phyloP scores from a whole-genome alignment of 2,329 filamentous ascomycete species.

The Diplodia corticola region DNA sequence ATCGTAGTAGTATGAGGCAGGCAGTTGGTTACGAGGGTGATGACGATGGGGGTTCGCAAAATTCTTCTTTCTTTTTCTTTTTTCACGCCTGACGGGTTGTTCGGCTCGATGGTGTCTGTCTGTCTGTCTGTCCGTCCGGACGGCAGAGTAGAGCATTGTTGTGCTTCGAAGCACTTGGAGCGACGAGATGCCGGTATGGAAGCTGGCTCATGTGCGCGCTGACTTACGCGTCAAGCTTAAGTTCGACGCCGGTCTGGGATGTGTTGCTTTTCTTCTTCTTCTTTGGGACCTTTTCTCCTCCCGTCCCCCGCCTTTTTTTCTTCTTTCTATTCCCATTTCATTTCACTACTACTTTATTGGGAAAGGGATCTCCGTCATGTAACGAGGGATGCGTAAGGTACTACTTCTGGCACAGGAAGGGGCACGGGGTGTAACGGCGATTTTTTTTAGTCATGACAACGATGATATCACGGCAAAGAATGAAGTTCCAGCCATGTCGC shows the following conservation, averaged over 20 bases:
- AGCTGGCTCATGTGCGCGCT: too few relatives aligned
- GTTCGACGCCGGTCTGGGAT: not conserved
- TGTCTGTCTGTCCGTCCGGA: too few relatives aligned
- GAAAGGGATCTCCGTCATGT: not conserved
- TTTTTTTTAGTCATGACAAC: not conserved
- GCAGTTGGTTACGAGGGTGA: too few relatives aligned
- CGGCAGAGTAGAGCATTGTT: not conserved
- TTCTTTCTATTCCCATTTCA: not conserved
- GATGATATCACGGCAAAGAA: slow-evolving; percentile 6
- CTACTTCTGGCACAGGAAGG: not conserved
- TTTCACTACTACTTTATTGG: not conserved
- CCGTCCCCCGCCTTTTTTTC: not conserved
- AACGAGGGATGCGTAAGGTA: not conserved
- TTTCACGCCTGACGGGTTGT: too few relatives aligned
- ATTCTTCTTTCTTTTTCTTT: too few relatives aligned
- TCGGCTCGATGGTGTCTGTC: too few relatives aligned
- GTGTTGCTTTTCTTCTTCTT: not conserved
- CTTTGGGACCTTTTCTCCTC: not conserved
- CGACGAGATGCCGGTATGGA: not conserved
- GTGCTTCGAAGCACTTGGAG: not conserved
- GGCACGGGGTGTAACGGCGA: not conserved
- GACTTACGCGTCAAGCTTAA: too few relatives aligned
- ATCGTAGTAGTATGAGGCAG: not conserved
- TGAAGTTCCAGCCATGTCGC: not conserved
- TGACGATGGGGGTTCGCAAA: too few relatives aligned